These are phyloP conservation scores for Phytophthora ramorum DNA, from an alignment of 352 stramenopile genomes.

Conservation along the genomic window DNA sequence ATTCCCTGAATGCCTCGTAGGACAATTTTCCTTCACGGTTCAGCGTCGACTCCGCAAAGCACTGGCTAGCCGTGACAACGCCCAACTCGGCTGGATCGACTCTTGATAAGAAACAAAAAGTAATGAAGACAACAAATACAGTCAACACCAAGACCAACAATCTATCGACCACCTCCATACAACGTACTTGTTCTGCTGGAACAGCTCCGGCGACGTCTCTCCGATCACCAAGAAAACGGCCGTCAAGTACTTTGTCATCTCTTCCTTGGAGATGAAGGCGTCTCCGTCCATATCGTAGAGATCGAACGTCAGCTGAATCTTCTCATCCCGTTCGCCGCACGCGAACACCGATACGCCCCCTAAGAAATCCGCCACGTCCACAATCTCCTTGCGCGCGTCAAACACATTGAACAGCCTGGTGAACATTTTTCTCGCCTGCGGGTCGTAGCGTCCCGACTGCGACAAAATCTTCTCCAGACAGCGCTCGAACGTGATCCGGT, in stretches of 20 bases:
- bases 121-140: not conserved
- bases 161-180: not conserved
- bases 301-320: constrained; percentile 86
- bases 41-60: constrained; percentile 75
- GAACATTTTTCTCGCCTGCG: constrained; percentile 76
- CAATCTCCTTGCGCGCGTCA: constrained; percentile 58
- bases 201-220: constrained; percentile 70
- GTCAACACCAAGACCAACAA: constrained; percentile 3
- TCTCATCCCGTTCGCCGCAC: constrained; percentile 82
- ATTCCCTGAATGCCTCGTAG: constrained; percentile 76
- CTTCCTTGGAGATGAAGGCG: constrained; percentile 80
- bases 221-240: constrained; percentile 86
- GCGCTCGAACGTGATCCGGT: constrained; percentile 68
- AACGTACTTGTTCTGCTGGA: constrained; percentile 72
- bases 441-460: constrained; percentile 80
- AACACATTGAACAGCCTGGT: constrained; percentile 84
- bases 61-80: constrained; percentile 72
- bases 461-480: constrained; percentile 87
- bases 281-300: constrained; percentile 88
- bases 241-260: constrained; percentile 91
- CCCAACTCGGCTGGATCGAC: constrained; percentile 72
- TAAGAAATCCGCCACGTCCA: constrained; percentile 85
- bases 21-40: constrained; percentile 74
- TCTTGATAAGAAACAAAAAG: constrained; percentile 28
- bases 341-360: constrained; percentile 85